These are phyloP conservation scores for Linnemannia elongata DNA, from an alignment of 192 early-diverging fungal species.

Conservation along the genomic window DNA sequence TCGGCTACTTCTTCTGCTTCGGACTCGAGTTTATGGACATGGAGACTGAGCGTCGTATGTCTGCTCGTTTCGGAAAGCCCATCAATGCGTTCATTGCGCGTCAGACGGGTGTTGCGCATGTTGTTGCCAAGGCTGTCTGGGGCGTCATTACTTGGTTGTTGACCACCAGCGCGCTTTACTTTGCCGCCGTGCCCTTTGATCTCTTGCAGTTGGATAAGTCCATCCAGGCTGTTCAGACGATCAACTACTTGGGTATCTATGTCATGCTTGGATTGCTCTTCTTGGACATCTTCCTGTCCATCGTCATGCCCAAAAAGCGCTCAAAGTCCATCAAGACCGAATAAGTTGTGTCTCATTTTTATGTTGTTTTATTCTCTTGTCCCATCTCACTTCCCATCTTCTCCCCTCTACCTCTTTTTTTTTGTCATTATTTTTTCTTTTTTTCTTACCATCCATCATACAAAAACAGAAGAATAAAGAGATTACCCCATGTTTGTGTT, in stretches of 20 bases:
- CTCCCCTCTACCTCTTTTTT: neutral
- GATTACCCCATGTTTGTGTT: neutral
- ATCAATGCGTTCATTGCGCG: constrained; percentile 45
- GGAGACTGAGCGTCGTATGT: constrained; percentile 61
- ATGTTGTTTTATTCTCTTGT: neutral
- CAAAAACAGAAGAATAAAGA: neutral
- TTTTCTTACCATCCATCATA: neutral
- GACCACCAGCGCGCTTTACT: constrained; percentile 61
- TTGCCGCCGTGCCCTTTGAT: constrained; percentile 66
- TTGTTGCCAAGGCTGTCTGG: constrained; percentile 34
- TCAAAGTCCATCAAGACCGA: constrained; percentile 56
- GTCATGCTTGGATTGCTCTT: constrained; percentile 37
- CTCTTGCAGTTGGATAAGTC: constrained; percentile 56
- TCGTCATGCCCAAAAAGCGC: constrained; percentile 54
- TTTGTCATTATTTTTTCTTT: neutral
- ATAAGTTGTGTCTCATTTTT: constrained; percentile 6
- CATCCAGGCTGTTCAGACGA: constrained; percentile 22
- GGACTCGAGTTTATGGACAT: constrained; percentile 70
- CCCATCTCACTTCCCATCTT: too few relatives aligned
- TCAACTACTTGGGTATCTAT: constrained; percentile 46
- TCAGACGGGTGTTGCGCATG: constrained; percentile 26
- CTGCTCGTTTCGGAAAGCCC: constrained; percentile 43
- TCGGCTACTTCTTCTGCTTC: constrained; percentile 72
- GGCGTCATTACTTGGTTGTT: constrained; percentile 55
- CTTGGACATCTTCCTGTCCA: constrained; percentile 30